Evolutionary conservation across 805 yeast genomes (phyloP), one percentile per base, ranked within the genome.

Genomic region (Myxozyma sirexii): DNA sequence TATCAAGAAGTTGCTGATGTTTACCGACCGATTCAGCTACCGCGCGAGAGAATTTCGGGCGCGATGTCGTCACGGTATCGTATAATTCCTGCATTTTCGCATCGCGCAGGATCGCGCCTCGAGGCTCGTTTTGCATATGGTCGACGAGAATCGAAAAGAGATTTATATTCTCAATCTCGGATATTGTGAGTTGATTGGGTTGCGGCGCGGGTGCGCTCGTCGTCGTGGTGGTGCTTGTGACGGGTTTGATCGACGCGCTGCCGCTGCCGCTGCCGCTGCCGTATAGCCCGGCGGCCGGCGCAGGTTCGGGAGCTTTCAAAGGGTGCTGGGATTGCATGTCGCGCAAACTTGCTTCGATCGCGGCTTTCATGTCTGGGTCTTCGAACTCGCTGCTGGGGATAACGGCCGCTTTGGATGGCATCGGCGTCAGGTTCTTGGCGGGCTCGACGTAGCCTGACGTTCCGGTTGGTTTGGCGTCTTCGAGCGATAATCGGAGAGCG

Each of bases 301-400:
- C 60, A 21, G 65, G 62, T 12, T 77, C 44, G 8, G 54, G n/a
- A 13, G 21, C 52, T 29, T 57, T 69, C 57, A 67, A 48, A 23
- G 43, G 61, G 57, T 68, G 71, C 45, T 67, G 75, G 33, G 69
- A 71, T 64, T 87, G 82, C 70, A 87, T 79, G 59, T 92, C 97
- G 54, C 80, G 80, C 62, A 94, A 78, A 72, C 97, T 90, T 0
- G 97, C 97, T 15, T 88, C 96, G 59, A 94, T 93, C 0, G 98
- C 99, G 0, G 94, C 96, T 71, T 85, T 88, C 84, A 93, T 82
- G 38, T 90, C 97, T 39, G 87, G 93, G 69, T 68, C 96, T 17
- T 86, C 88, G 19, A 87, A 90, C 1, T 83, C 88, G 6, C 47
- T n/a, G n/a, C 47, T 29, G 23, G 64, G 45, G 10, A 38, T 26